phyloP scores from a whole-genome alignment of 495 filamentous ascomycete genomes.

The Annulohypoxylon bovei region DNA sequence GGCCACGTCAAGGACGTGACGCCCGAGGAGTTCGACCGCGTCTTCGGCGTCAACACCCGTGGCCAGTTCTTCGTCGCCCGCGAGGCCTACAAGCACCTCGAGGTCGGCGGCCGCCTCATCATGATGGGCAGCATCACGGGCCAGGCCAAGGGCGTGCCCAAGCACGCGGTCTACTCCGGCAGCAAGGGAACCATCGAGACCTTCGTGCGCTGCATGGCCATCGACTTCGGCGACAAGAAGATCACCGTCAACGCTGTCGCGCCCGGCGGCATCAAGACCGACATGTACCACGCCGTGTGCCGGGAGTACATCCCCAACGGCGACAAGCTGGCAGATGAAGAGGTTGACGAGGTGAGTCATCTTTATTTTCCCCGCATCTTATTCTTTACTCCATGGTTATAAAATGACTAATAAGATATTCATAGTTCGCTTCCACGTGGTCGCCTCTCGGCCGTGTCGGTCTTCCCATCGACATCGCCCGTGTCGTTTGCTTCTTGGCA shows the following conservation, averaged over 20 bases:
- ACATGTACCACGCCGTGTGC: constrained; percentile 74
- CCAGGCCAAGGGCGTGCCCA: constrained; percentile 66
- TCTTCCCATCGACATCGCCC: constrained; percentile 71
- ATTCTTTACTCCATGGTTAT: background rate
- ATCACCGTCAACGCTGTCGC: constrained; percentile 83
- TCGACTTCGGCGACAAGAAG: constrained; percentile 75
- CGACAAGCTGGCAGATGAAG: constrained; percentile 56
- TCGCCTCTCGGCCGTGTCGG: constrained; percentile 69
- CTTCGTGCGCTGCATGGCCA: constrained; percentile 77
- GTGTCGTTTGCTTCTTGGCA: constrained; percentile 71
- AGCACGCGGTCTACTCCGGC: constrained; percentile 80
- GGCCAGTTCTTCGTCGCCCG: constrained; percentile 88
- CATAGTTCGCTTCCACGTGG: constrained; percentile 61
- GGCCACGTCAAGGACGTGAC: constrained; percentile 74
- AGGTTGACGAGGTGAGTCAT: constrained; percentile 45
- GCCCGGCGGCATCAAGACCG: constrained; percentile 80
- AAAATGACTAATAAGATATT: constrained; percentile 18
- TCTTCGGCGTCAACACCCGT: constrained; percentile 79
- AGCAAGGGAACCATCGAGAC: constrained; percentile 82
- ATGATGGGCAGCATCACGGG: constrained; percentile 67
- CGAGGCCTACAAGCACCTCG: constrained; percentile 74
- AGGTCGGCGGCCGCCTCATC: constrained; percentile 73
- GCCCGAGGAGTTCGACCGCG: constrained; percentile 76
- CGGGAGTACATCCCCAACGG: constrained; percentile 71
- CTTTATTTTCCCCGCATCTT: background rate